Evolutionary conservation across 192 early-diverging fungal species (phyloP).

Genomic region (Backusella australiensis): DNA sequence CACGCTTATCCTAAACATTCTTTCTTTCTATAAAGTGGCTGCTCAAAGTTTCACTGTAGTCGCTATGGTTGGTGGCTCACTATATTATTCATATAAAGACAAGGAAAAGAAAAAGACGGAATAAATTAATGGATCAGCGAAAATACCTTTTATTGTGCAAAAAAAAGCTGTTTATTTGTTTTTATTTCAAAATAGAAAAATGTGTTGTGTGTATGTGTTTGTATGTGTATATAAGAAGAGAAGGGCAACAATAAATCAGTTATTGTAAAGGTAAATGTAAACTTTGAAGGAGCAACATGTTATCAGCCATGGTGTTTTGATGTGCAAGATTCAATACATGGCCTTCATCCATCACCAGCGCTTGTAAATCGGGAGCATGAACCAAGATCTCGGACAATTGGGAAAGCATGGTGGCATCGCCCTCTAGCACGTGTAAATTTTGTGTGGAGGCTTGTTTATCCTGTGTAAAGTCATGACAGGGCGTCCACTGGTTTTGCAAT

Average conservation of each 20-base stretch:
- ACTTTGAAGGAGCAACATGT: conserved; percentile 11
- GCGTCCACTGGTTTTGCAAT: conserved; percentile 45
- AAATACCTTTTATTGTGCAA: too few species aligned
- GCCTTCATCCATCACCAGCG: background rate
- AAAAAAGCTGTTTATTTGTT: too few species aligned
- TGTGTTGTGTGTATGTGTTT: too few species aligned
- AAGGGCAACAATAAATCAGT: background rate
- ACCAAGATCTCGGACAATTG: conserved; percentile 14
- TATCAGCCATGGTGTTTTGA: background rate
- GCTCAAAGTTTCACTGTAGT: conserved; percentile 30
- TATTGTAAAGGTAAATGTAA: conserved; percentile 13
- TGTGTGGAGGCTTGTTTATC: conserved; percentile 55
- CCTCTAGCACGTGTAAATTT: conserved; percentile 45
- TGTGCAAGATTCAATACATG: background rate
- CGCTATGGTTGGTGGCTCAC: conserved; percentile 25
- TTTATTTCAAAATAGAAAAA: too few species aligned
- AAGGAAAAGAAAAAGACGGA: conserved; percentile 8
- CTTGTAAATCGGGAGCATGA: conserved; percentile 4
- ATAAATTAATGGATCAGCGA: background rate
- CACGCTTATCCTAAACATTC: background rate
- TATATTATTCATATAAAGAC: conserved; percentile 20
- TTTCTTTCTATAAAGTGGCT: conserved; percentile 11
- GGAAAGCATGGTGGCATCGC: conserved; percentile 12
- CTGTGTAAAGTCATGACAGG: conserved; percentile 63
- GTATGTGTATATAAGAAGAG: background rate